Base-by-base conservation (phyloP, 2,329 filamentous ascomycete species). In the Diaporthe australafricana region DNA sequence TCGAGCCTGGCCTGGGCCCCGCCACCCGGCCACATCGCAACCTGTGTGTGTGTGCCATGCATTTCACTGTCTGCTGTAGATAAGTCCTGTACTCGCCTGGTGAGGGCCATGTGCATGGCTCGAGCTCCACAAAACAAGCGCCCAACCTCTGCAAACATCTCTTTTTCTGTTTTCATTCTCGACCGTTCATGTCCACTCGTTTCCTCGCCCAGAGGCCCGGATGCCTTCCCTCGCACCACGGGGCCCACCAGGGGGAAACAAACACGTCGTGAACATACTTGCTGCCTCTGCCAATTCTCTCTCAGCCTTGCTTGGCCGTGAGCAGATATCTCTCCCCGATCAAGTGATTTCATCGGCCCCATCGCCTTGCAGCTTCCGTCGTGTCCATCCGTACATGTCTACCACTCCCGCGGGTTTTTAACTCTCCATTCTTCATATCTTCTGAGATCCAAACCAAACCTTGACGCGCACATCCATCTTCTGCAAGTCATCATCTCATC, bases 401-500 rank as follows among this genome's bases (percentile, higher is more conserved):
- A 50, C 42, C 30, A 42, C 14, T 35, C 42, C 38, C 45, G 30
- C 45, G 67, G 47, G 22, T 55, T 48, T 60, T 69, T 50, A 50
- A 60, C 56, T 69, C 66, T 69, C 67, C 35, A 38, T 52, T 60
- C 50, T 30, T 69, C 40, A 56, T 12, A 9, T 69, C 25, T 38
- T 16, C 12, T 30, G 45, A 50, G 27, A 50, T 22, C 17, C 17
- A 27, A 60, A 50, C 30, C 32, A 20, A 14, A 20, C 42, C 32
- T 53, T 32, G 32, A 32, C 47, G 52, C 52, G 53, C 67, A 69
- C 67, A 25, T 12, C 50, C 60, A 52, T 60, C 30, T 27, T 52
- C 67, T 69, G 67, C 67, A 57, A 69, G 67, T 47, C 67, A 69
- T 69, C 67, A 60, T 40, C 40, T 38, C 30, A 60, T 69, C 67